Conservation (phyloP, 2,329 filamentous ascomycete genomes). For the Ophiosphaerella narmari region DNA sequence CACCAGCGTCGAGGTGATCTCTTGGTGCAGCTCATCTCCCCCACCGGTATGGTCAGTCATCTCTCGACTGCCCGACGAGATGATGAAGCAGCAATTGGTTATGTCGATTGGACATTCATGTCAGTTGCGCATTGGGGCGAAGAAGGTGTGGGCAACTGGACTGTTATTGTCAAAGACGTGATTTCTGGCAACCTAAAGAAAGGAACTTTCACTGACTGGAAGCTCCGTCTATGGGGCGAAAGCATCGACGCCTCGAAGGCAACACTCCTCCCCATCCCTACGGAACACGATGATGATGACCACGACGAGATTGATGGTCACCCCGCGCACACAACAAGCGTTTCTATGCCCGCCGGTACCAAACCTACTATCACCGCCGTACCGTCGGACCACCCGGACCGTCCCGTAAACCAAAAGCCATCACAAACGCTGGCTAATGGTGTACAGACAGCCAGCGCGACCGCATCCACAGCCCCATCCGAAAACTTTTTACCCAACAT, state of each 20-base stretch:
- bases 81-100: conserved; percentile 72
- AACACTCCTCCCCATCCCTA: conserved; percentile 77
- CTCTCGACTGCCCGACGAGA: conserved; percentile 74
- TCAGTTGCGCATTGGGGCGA: conserved; percentile 97
- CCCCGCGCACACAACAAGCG: conserved; percentile 64
- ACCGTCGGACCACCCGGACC: conserved; percentile 53
- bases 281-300: conserved; percentile 80
- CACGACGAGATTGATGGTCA: conserved; percentile 66
- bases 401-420: conserved; percentile 65
- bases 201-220: conserved; percentile 88
- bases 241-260: conserved; percentile 76
- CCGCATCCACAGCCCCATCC: conserved; percentile 27
- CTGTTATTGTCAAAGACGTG: conserved; percentile 84
- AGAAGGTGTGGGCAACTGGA: conserved; percentile 85
- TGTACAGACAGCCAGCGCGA: conserved; percentile 23
- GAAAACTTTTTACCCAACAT: conserved; percentile 75
- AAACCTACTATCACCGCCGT: conserved; percentile 50
- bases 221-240: conserved; percentile 92
- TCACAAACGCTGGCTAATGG: conserved; percentile 31
- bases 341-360: conserved; percentile 53
- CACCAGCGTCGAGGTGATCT: conserved; percentile 88
- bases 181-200: conserved; percentile 70
- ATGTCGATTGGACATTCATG: conserved; percentile 98
- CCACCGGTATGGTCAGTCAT: conserved; percentile 78
- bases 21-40: conserved; percentile 88